Evolutionary conservation across 345 rosid species (phyloP), one percentile per base, ranked within the genome.

Genomic region (Ceriops zippeliana): DNA sequence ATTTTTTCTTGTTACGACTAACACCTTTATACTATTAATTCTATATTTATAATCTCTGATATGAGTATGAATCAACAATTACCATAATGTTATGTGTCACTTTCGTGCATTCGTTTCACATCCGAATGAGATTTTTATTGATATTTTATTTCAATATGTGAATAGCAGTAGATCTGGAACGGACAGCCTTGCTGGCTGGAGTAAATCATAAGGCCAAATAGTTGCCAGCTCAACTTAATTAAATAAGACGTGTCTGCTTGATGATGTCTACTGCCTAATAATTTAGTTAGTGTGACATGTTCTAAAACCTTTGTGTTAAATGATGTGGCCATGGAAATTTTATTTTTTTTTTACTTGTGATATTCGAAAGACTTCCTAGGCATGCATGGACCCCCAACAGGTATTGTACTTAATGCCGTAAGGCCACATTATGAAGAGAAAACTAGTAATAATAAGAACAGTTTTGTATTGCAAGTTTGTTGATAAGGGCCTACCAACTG

Each of bases 201-300:
- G 34, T 24, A 70, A 70, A 80, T 76, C 62, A 73, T 73, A 73
- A 64, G 57, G 61, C 54, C 73, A 47, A 42, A 47, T 21, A 73
- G 66, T 58, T 66, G 83, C 68, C 78, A 76, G 73, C 80, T 67
- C 70, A 70, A 34, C 56, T 27, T 61, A 22, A 54, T 46, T 52
- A 28, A 52, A 46, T 62, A 28, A 22, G 46, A 21, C 52, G 30
- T 57, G 7, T 8, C 24, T 27, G 17, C 5, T 6, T n/a, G 20
- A 27, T 26, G 53, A 49, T 70, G 69, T 30, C 22, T 71, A 24
- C 19, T 66, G 52, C 58, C 51, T 73, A 66, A 69, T 79, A 26
- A 79, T 75, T 63, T 54, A 42, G 64, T 58, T 9, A 58, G 65
- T 49, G 73, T 58, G 72, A 62, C 63, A 63, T 76, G 71, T 53